These are phyloP conservation scores for Pseudodiploospora longispora DNA, from an alignment of 2,329 filamentous ascomycete species.

Conservation along the genomic window DNA sequence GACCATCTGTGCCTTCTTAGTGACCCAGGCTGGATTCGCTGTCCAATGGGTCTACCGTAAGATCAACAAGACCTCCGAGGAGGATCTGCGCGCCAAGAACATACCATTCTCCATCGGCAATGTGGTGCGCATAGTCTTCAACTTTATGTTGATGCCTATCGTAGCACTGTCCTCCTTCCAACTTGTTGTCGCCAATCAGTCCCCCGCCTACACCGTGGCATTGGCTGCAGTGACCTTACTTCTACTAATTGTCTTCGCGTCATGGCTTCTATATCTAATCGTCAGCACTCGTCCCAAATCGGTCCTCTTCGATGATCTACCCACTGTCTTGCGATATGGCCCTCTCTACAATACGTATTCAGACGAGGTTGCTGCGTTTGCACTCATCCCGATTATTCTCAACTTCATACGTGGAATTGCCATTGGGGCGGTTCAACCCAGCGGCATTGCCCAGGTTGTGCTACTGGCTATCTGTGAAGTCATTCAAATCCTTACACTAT, in stretches of 20 bases:
- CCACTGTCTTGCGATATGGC: constrained; percentile 82
- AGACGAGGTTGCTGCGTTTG: constrained; percentile 85
- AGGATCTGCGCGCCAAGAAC: constrained; percentile 87
- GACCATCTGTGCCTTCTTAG: constrained; percentile 55
- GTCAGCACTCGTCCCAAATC: constrained; percentile 73
- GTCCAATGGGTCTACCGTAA: constrained; percentile 68
- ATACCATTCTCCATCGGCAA: constrained; percentile 77
- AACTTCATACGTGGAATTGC: constrained; percentile 82
- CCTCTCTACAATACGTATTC: constrained; percentile 97
- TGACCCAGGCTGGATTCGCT: constrained; percentile 71
- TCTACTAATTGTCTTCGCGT: constrained; percentile 62
- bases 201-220: constrained; percentile 62
- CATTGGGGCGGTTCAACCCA: constrained; percentile 86
- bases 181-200: constrained; percentile 64
- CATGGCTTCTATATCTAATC: constrained; percentile 76
- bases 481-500: constrained; percentile 75
- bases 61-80: constrained; percentile 64
- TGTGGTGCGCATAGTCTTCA: constrained; percentile 78
- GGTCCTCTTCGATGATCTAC: constrained; percentile 85
- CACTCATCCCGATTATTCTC: constrained; percentile 75
- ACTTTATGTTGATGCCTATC: constrained; percentile 83
- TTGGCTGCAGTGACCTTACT: constrained; percentile 69
- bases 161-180: constrained; percentile 87
- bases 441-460: constrained; percentile 87
- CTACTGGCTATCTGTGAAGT: constrained; percentile 91